Conservation (phyloP, 345 rosid genomes). For the Bretschneidera sinensis region DNA sequence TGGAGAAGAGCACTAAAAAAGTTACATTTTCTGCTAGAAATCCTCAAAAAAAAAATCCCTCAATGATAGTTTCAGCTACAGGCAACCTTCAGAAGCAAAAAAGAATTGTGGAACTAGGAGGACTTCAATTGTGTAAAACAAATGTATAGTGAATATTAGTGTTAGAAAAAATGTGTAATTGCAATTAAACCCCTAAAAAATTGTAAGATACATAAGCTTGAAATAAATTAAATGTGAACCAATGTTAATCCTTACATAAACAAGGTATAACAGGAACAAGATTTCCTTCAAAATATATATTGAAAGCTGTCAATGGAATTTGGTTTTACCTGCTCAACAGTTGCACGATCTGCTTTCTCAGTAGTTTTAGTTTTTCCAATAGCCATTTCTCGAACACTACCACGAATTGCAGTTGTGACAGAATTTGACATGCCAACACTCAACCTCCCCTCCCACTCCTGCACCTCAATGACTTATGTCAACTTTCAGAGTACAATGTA, state of each 20-base stretch:
- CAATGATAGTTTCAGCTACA: no score
- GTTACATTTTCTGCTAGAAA: slow-evolving; percentile 9
- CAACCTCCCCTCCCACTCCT: slow-evolving; percentile 95
- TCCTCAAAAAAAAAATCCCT: no score
- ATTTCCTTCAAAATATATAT: neutral
- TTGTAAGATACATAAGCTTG: no score
- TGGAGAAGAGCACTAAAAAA: slow-evolving; percentile 28
- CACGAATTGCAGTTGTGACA: slow-evolving; percentile 93
- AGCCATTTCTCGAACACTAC: slow-evolving; percentile 66
- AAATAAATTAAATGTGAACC: no score
- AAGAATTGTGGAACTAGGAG: no score
- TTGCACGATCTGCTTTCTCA: slow-evolving; percentile 96
- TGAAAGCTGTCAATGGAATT: neutral
- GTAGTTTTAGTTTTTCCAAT: slow-evolving; percentile 66
- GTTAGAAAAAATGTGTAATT: no score
- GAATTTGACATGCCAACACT: slow-evolving; percentile 83
- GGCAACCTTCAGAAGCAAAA: no score
- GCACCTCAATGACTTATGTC: slow-evolving; percentile 10
- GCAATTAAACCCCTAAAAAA: no score
- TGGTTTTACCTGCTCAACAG: slow-evolving; percentile 81
- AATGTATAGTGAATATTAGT: no score
- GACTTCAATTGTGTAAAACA: no score
- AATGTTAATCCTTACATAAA: neutral
- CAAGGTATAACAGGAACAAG: no score
- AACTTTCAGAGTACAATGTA: neutral